Conservation (phyloP, 805 yeast species). For the Suhomyces xylopsoci region DNA sequence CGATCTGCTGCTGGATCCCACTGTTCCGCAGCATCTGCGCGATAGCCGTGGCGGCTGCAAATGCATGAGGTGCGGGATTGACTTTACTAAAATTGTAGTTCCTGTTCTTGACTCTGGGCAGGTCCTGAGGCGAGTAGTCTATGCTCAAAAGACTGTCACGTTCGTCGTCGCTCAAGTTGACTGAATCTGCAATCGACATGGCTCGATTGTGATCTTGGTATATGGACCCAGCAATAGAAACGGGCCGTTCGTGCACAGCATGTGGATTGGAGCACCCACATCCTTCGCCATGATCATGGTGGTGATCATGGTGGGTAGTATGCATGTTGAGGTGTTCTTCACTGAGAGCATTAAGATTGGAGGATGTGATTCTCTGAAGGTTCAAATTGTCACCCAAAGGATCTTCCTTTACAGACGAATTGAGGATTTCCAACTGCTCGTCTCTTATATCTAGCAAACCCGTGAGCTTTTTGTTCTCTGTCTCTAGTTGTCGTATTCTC, state of each 20-base stretch:
- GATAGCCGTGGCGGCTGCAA: constrained; percentile 60
- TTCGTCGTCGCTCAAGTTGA: constrained; percentile 41
- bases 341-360: constrained; percentile 6
- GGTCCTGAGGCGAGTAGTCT: constrained; percentile 13
- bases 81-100: constrained; percentile 37
- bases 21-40: constrained; percentile 49
- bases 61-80: constrained; percentile 71
- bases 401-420: constrained; percentile 1
- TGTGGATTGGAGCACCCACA: constrained; percentile 58
- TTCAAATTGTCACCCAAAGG: not conserved
- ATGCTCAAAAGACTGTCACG: constrained; percentile 27
- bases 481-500: constrained; percentile 79
- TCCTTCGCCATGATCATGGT: constrained; percentile 27
- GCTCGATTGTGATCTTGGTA: constrained; percentile 35
- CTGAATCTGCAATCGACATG: constrained; percentile 31
- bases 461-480: constrained; percentile 68
- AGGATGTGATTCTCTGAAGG: constrained; percentile 5
- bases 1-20: constrained; percentile 13
- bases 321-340: constrained; percentile 7
- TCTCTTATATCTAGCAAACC: constrained; percentile 64
- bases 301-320: constrained; percentile 16
- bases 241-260: constrained; percentile 60
- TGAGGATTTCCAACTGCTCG: constrained; percentile 50
- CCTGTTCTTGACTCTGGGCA: not conserved
- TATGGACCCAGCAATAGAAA: constrained; percentile 61